A percentile compares a stretch with the other conserved stretches of the same genome.
phyloP scores from a whole-genome alignment of 192 early-diverging fungal genomes.

The Pecoramyces ruminantium region DNA sequence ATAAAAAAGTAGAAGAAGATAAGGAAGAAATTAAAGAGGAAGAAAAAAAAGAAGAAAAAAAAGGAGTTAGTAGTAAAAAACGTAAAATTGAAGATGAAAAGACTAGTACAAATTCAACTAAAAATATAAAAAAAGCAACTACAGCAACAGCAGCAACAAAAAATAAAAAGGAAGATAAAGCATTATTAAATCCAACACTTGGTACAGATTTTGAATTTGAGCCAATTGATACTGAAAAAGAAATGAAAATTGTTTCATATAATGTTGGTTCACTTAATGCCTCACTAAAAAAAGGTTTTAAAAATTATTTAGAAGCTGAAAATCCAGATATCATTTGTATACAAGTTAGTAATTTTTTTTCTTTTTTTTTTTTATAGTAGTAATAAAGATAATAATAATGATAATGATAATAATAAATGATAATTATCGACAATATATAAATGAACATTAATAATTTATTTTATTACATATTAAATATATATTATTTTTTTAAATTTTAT shows the following conservation, averaged over 20 bases:
- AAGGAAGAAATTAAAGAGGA: no score
- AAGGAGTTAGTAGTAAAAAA: not conserved
- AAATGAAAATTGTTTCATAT: conserved; percentile 41
- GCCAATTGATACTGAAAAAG: not conserved
- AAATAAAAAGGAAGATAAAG: not conserved
- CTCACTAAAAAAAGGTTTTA: conserved; percentile 61
- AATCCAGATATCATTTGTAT: conserved; percentile 65
- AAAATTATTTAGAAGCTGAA: conserved; percentile 52
- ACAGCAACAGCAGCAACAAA: not conserved
- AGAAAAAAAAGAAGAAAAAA: no score
- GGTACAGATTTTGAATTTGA: not conserved
- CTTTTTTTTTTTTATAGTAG: not conserved
- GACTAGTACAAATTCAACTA: not conserved
- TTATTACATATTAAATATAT: no score
- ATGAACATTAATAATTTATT: no score
- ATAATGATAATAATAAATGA: no score
- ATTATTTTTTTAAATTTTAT: no score
- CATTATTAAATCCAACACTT: not conserved
- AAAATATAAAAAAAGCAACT: not conserved
- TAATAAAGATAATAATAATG: no score
- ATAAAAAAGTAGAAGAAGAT: no score
- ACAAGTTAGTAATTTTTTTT: conserved; percentile 62
- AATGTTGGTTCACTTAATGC: conserved; percentile 63
- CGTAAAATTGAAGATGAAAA: not conserved
- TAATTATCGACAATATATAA: no score